Conservation (phyloP, 2,329 filamentous ascomycete genomes). For the Hymenotorrendiella dingleyae region DNA sequence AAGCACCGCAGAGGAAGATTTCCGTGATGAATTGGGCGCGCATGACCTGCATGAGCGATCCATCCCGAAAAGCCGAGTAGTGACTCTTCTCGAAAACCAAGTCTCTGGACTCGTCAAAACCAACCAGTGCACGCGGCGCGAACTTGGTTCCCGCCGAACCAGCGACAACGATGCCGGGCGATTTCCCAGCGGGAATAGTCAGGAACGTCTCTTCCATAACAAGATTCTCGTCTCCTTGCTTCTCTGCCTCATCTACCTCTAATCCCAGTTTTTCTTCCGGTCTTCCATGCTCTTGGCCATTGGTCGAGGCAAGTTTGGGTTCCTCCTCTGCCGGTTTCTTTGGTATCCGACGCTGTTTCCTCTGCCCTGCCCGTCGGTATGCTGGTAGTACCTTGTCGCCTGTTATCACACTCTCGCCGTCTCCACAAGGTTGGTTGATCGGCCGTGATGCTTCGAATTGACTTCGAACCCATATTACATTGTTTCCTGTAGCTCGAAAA, state of each 20-base stretch:
- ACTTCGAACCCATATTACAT: slow-evolving; percentile 81
- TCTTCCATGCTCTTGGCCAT: slow-evolving; percentile 4
- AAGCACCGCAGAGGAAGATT: slow-evolving; percentile 79
- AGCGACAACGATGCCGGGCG: slow-evolving; percentile 38
- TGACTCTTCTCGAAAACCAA: slow-evolving; percentile 59
- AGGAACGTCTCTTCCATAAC: slow-evolving; percentile 24
- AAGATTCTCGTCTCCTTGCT: slow-evolving; percentile 9
- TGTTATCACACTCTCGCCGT: slow-evolving; percentile 29
- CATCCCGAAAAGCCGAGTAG: slow-evolving; percentile 82
- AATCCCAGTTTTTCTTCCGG: background rate
- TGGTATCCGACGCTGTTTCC: slow-evolving; percentile 6
- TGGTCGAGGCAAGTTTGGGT: slow-evolving; percentile 11
- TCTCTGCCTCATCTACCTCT: slow-evolving; percentile 3
- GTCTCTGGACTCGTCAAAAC: slow-evolving; percentile 41
- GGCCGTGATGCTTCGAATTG: slow-evolving; percentile 61
- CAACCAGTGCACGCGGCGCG: slow-evolving; percentile 36
- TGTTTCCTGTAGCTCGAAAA: slow-evolving; percentile 62
- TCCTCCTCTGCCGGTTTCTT: slow-evolving; percentile 13
- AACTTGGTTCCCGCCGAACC: slow-evolving; percentile 43
- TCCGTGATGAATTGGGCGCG: slow-evolving; percentile 85
- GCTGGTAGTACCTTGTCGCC: slow-evolving; percentile 20
- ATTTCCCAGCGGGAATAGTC: slow-evolving; percentile 18
- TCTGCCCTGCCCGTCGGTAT: slow-evolving; percentile 4
- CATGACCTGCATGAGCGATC: slow-evolving; percentile 66
- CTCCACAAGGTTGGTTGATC: slow-evolving; percentile 39